Conservation (phyloP, 2,329 filamentous ascomycete genomes). For the Grosmannia penicillata region DNA sequence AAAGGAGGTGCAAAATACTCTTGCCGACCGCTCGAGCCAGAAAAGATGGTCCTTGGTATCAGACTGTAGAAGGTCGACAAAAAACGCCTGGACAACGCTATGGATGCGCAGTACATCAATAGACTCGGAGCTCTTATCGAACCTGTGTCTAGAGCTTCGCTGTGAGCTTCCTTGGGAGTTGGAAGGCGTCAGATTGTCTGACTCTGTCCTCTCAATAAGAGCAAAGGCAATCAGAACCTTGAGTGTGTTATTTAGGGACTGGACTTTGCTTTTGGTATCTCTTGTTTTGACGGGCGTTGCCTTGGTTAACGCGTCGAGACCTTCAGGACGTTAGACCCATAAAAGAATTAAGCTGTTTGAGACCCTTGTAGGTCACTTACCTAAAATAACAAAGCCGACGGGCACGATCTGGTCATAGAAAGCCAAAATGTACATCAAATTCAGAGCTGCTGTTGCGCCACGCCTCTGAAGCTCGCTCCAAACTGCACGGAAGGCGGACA, state of each 20-base stretch:
- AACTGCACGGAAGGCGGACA: conserved; percentile 32
- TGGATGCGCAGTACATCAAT: conserved; percentile 36
- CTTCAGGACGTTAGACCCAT: conserved; percentile 13
- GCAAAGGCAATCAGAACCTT: conserved; percentile 35
- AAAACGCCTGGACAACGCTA: conserved; percentile 37
- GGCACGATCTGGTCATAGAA: conserved; percentile 53
- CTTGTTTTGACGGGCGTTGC: conserved; percentile 29
- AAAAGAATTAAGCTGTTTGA: neutral
- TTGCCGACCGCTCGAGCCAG: conserved; percentile 33
- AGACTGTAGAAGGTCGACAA: conserved; percentile 29
- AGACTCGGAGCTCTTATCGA: conserved; percentile 26
- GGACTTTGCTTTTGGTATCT: conserved; percentile 20
- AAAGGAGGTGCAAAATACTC: conserved; percentile 34
- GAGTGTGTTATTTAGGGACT: conserved; percentile 31
- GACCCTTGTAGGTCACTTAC: conserved; percentile 23
- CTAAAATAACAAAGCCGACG: conserved; percentile 48
- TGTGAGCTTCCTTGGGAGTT: conserved; percentile 26
- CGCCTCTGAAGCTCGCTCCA: conserved; percentile 31
- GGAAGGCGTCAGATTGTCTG: conserved; percentile 22
- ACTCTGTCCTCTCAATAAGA: conserved; percentile 34
- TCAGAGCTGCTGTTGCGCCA: conserved; percentile 39
- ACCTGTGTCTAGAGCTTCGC: conserved; percentile 20
- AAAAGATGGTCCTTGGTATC: conserved; percentile 24
- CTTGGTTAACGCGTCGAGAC: conserved; percentile 28
- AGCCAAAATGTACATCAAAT: conserved; percentile 48